Base-by-base conservation (phyloP, 805 yeast species). In the Danielozyma ontarioensis region DNA sequence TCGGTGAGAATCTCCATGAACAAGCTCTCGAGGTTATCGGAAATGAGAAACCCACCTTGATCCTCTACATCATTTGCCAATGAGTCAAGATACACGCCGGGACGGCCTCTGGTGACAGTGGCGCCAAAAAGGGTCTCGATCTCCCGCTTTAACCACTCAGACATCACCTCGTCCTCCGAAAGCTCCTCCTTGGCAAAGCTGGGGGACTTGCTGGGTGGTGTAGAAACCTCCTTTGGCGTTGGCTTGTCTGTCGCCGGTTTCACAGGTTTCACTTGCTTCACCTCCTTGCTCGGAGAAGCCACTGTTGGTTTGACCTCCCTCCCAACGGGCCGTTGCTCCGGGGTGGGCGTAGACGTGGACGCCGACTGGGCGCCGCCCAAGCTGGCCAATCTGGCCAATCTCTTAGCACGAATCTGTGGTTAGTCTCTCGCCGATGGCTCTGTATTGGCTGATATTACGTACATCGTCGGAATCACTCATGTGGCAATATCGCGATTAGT, bases 1-100 rank as follows among this genome's bases (percentile, higher is more conserved):
- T 78, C 83, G 2, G 80, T 67, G 28, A 80, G 54, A 14, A 74
- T 50, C 39, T 78, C 83, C 52, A 79, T 65, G 35, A 78, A 68
- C 2, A 71, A 59, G 5, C 70, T 59, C 41, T 80, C 87, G 22
- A 76, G 49, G 15, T 54, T 48, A 22, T 62, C 65, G 10, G 45
- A 44, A 6, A 44, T 37, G 4, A 71, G 45, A 10, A 4, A 39
- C 26, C n/a, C 34, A 24, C 14, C 40, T 25, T 21, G 37, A 4
- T 31, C 29, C 15, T 36, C 44, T 10, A 50, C 31, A n/a, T 60
- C 64, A 11, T 46, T 40, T 5, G 50, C 41, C 27, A 57, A 37
- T 4, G 59, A 44, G 5, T 48, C 49, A 17, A 63, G 39, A 21
- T 45, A 50, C 4, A 50, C 29, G 25, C 50, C 13, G 6, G 45